Conservation (phyloP, 192 early-diverging fungal genomes). For the Backusella tuberculispora region DNA sequence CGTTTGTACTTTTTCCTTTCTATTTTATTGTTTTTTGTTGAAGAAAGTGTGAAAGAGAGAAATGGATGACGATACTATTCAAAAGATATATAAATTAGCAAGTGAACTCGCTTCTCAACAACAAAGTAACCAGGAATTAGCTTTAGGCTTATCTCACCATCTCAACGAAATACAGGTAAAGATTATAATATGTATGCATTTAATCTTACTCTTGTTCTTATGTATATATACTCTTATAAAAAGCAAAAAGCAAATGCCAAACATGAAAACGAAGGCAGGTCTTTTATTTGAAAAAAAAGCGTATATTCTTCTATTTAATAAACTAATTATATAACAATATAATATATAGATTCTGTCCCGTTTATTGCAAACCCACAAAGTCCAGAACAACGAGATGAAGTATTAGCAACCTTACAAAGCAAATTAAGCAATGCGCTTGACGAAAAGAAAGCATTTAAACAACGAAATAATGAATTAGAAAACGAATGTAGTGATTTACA, state of each 20-base stretch:
- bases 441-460: constrained; percentile 4
- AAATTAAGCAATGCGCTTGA: not conserved
- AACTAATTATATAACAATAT: not conserved
- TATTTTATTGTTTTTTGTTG: constrained; percentile 7
- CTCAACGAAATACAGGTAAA: constrained; percentile 48
- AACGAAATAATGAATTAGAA: constrained; percentile 28
- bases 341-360: not conserved
- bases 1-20: too few species aligned
- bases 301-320: not conserved
- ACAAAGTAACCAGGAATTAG: constrained; percentile 47
- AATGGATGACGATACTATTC: constrained; percentile 49
- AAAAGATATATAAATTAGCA: constrained; percentile 51
- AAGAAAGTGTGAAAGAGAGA: constrained; percentile 17
- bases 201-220: not conserved
- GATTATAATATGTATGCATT: too few species aligned
- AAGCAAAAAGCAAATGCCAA: constrained; percentile 25
- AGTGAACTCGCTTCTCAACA: constrained; percentile 51
- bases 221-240: not conserved
- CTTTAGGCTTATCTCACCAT: constrained; percentile 41
- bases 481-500: constrained; percentile 28
- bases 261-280: constrained; percentile 4
- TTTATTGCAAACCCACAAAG: not conserved
- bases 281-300: not conserved
- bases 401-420: constrained; percentile 12
- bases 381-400: constrained; percentile 21